Evolutionary conservation across 768 basidiomycete species (phyloP), one percentile per base, ranked within the genome.

Genomic region (Amanita exitialis): DNA sequence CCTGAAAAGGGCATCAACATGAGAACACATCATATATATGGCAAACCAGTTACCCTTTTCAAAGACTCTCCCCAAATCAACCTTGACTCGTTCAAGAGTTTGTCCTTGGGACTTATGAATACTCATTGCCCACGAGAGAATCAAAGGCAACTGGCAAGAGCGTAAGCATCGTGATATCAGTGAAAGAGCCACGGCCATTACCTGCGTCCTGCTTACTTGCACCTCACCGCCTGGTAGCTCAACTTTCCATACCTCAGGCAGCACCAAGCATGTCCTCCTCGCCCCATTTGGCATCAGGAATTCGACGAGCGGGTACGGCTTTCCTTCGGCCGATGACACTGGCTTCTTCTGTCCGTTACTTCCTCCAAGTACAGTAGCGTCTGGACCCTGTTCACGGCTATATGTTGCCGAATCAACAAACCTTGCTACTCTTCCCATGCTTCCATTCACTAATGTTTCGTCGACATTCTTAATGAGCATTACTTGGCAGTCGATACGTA

Each of bases 71-170:
- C 82, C 82, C 32, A 99, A 74, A 61, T 98, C 94, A 39, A 98
- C 94, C 62, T 88, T 95, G 58, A 98, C 94, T 42, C 91, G 81
- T 21, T 93, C 87, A 8, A 99, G 73, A 0, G 96, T 98, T 65
- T 98, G 96, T 8, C 96, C 96, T 65, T 99, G 96, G 9, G 88
- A 89, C 64, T 99, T 99, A 66, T 99, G 96, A 55, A 98, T 98
- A 43, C 86, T 90, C 90, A 97, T 95, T 0, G 95, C 94, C 95
- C 94, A 98, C 0, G 94, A 78, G 35, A 95, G 74, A 53, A 96
- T 93, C 21, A 97, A 63, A 0, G 90, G 91, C 1, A 95, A 64
- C 90, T 94, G 57, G 23, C 9, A 30, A 15, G n/a, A 27, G 41
- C 39, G n/a, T 47, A 18, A 49, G 49, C 34, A 37, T 23, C 13